Evolutionary conservation across 2,329 filamentous ascomycete genomes (phyloP).

Genomic region (Alternaria gaisen): DNA sequence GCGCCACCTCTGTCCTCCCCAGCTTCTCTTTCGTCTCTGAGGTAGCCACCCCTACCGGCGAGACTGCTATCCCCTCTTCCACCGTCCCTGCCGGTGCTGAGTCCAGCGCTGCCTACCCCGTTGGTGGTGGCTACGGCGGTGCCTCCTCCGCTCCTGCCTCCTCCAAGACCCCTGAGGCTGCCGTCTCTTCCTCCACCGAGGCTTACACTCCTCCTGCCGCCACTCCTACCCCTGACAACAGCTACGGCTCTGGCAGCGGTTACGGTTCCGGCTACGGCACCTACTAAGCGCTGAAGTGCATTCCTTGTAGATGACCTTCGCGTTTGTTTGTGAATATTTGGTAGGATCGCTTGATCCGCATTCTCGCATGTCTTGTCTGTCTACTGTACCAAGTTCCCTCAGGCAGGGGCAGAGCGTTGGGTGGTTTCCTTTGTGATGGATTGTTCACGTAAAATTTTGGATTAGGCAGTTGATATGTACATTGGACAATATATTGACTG

Average conservation of each 20-base stretch:
- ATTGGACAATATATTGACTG: conserved; percentile 36
- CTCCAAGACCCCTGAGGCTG: conserved; percentile 17
- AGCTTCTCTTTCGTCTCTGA: conserved; percentile 38
- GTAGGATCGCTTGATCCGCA: conserved; percentile 33
- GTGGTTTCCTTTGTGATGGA: conserved; percentile 29
- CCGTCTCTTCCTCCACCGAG: conserved; percentile 12
- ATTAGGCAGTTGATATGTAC: conserved; percentile 21
- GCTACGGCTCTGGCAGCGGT: conserved; percentile 16
- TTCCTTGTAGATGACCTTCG: conserved; percentile 27
- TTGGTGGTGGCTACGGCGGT: conserved; percentile 21
- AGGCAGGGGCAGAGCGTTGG: conserved; percentile 28
- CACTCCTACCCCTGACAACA: conserved; percentile 20
- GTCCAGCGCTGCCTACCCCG: conserved; percentile 27
- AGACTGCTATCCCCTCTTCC: conserved; percentile 24
- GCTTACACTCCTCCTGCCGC: conserved; percentile 22
- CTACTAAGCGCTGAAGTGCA: conserved; percentile 30
- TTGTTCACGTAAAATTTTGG: conserved; percentile 14
- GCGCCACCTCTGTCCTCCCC: conserved; percentile 28
- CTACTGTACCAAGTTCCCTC: conserved; percentile 30
- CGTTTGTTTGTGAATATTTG: conserved; percentile 24
- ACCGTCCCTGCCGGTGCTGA: conserved; percentile 18
- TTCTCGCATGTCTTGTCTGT: conserved; percentile 39
- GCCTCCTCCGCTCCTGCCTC: conserved; percentile 21
- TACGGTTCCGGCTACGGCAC: conserved; percentile 34
- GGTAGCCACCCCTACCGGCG: conserved; percentile 23